Evolutionary conservation across 257 asterid species (phyloP), one percentile per base, ranked within the genome.

Genomic region (Euphrasia confusa): DNA sequence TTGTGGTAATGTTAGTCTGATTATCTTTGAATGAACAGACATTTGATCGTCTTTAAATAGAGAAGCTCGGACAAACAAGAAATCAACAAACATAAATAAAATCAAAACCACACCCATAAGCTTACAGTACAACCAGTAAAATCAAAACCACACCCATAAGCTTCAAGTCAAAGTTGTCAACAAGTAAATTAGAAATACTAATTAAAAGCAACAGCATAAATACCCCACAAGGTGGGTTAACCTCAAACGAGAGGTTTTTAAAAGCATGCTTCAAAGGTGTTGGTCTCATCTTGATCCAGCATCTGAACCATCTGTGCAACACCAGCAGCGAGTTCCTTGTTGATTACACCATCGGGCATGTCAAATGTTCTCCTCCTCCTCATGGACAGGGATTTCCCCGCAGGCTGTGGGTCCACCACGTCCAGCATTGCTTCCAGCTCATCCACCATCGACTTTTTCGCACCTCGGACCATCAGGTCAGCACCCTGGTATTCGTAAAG

Each of bases 381-480:
- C 75, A 70, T 66, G 40, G 80, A 74, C 55, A 72, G 18, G 11
- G 85, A 73, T 73, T 77, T 83, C 3, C 87, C 94, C 0, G 73
- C 53, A 58, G 95, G 89, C 45, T 82, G 92, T 28, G 99, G 99
- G 68, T 93, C 99, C 45, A 93, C 88, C 3, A 84, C 92, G 3
- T 87, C 99, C 4, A 93, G 97, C 96, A 87, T 93, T 61, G 95
- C 95, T 71, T 93, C 97, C 70, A 93, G 79, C 73, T 93, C 99
- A 21, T 89, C 87, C 70, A 87, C 89, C 80, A 93, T 85, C 0
- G 92, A 82, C 53, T 72, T 87, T 63, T 87, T 93, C 0, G 95
- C 83, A 71, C 80, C 68, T 73, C 95, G 84, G 55, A 85, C 96
- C 78, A 89, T 83, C 61, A 70, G 35, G 74, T 93, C 99, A 62